Evolutionary conservation across 345 rosid genomes (phyloP).

Genomic region (Heritiera fomes): DNA sequence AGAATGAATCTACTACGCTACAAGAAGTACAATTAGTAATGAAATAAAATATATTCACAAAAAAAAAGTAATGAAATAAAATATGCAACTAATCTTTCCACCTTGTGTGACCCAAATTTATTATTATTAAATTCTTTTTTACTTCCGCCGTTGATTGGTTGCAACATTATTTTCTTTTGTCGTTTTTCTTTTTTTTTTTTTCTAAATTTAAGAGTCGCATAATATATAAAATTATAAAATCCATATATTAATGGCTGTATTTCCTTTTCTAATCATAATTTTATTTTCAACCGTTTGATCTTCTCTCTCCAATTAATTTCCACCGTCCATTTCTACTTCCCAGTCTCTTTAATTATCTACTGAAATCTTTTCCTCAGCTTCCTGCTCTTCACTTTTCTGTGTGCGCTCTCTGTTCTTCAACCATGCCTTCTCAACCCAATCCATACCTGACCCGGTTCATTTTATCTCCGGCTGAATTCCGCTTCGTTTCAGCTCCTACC

Average conservation of each 20-base stretch:
- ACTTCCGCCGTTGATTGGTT: too few species aligned
- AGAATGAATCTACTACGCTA: neutral
- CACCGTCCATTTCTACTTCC: slow-evolving; percentile 23
- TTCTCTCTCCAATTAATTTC: slow-evolving; percentile 18
- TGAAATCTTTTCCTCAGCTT: neutral
- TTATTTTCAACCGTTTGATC: slow-evolving; percentile 32
- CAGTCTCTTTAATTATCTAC: neutral
- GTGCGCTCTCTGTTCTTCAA: neutral
- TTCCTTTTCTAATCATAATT: neutral
- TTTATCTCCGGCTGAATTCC: neutral
- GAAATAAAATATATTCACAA: too few species aligned
- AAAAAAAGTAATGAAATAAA: too few species aligned
- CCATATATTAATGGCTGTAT: neutral
- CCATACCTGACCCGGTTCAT: slow-evolving; percentile 12
- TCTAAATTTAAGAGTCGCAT: too few species aligned
- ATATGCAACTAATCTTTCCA: neutral
- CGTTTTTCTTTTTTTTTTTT: neutral
- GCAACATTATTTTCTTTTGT: neutral
- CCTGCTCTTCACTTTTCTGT: neutral
- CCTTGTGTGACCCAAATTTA: neutral
- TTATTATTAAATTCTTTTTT: neutral
- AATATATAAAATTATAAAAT: too few species aligned
- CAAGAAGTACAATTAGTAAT: neutral
- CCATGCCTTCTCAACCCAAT: neutral
- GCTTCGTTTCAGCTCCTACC: slow-evolving; percentile 14